Conservation (phyloP, 164 flowering plant genomes). For the Tetrastigma voinierianum region DNA sequence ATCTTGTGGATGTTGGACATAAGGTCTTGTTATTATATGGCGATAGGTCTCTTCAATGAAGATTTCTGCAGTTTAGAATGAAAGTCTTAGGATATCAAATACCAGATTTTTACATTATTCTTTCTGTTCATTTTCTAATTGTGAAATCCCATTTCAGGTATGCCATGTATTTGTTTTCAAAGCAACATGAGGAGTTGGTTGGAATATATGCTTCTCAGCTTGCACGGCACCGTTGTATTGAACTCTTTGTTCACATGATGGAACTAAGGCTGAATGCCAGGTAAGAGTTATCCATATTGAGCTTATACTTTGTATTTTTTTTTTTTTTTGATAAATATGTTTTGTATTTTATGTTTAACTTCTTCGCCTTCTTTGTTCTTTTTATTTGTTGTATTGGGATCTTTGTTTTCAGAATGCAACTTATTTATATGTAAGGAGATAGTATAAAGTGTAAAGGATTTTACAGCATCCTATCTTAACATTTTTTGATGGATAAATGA, state of each 20-base stretch:
- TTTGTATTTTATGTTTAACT: too few species aligned
- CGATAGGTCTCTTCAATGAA: neutral
- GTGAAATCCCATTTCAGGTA: conserved; percentile 59
- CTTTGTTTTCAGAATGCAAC: too few species aligned
- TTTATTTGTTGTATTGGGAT: too few species aligned
- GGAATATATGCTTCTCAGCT: conserved; percentile 98
- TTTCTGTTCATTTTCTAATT: neutral
- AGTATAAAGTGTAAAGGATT: too few species aligned
- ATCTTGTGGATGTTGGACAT: neutral
- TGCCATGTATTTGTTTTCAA: conserved; percentile 86
- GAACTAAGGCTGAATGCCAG: conserved; percentile 82
- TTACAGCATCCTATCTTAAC: too few species aligned
- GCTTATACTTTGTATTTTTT: neutral
- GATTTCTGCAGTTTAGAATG: neutral
- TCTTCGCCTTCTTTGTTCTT: too few species aligned
- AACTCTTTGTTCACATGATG: conserved; percentile 99
- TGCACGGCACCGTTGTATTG: conserved; percentile 88
- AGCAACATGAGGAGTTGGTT: conserved; percentile 88
- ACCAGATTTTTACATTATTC: neutral
- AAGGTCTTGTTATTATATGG: neutral
- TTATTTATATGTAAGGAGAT: too few species aligned
- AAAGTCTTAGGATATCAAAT: neutral
- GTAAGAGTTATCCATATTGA: conserved; percentile 23
- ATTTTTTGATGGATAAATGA: too few species aligned
- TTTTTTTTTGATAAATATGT: neutral